Base-by-base conservation (phyloP, 768 basidiomycete genomes). In the Agaricus sinodeliciosus region DNA sequence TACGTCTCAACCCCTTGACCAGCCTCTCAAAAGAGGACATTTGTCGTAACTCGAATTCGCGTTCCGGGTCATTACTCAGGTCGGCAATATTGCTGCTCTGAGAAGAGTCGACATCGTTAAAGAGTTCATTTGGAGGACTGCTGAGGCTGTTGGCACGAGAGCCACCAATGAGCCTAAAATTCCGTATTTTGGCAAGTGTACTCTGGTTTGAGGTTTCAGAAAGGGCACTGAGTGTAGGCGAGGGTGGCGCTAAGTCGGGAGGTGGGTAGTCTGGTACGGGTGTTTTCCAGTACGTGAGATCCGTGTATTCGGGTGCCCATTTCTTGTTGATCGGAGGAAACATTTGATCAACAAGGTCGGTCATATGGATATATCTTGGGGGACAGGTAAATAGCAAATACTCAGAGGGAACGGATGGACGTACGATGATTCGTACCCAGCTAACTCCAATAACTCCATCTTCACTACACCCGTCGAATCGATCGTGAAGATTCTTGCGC, bases 261-360 rank as follows among this genome's bases (percentile, higher is more conserved):
- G 94, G 74, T 3, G 84, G 71, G 54, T 86, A 85, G 1, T 91
- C 87, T 47, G 80, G 82, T 11, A 97, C 72, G 0, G 91, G 85
- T 0, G 79, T 59, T 58, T 92, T 87, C 96, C 96, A 99, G 64
- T 82, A 99, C 63, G 95, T 97, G 77, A 96, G 94, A 67, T 98
- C 95, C 1, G 94, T 96, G 66, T 80, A 99, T 64, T 94, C 94
- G 1, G 90, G 82, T 11, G 85, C 79, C 80, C 85, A 87, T 64
- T 90, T 91, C 48, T 86, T 82, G 64, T 93, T 80, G 51, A 98
- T 93, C 0, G 95, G 92, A 31, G 96, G 96, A 74, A 99, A 99
- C 85, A 96, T 94, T 69, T 96, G 94, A 70, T 99, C 94, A 13
- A 99, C 96, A n/a, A 99, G 80, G 67, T 98, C 94, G 7, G 94